Evolutionary conservation across 192 early-diverging fungal genomes (phyloP).

Genomic region (Podila verticillata): DNA sequence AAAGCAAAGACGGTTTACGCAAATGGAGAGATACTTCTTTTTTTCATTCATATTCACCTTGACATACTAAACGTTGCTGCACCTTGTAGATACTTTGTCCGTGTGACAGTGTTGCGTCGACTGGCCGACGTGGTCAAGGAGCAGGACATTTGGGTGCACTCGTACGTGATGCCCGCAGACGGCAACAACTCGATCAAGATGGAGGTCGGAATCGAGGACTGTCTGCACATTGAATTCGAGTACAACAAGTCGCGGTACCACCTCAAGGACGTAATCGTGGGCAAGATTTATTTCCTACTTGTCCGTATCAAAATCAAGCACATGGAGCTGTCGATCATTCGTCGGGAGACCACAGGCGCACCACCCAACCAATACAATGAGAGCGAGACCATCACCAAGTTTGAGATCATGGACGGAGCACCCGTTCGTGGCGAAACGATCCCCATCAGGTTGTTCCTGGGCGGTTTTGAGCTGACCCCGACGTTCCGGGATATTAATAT

Average conservation of each 20-base stretch:
- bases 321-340: constrained; percentile 99
- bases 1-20: too few relatives aligned
- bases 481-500: constrained; percentile 99
- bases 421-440: constrained; percentile 98
- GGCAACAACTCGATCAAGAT: constrained; percentile 97
- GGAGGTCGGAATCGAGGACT: constrained; percentile 99
- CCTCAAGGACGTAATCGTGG: constrained; percentile 98
- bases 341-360: constrained; percentile 95
- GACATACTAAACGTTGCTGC: neutral
- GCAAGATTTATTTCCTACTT: constrained; percentile 98
- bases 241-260: constrained; percentile 99
- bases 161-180: constrained; percentile 92
- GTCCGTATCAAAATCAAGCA: constrained; percentile 99
- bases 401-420: constrained; percentile 99
- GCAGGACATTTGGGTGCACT: constrained; percentile 98
- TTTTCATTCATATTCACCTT: too few relatives aligned
- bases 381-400: constrained; percentile 98
- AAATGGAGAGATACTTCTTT: too few relatives aligned
- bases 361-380: constrained; percentile 99
- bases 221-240: constrained; percentile 99
- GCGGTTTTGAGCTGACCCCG: constrained; percentile 97
- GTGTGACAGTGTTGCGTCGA: constrained; percentile 89
- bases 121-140: constrained; percentile 90
- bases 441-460: constrained; percentile 96
- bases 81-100: constrained; percentile 87